Percentiles rank a stretch among this genome's conserved stretches.
Conservation (phyloP, 2,329 filamentous ascomycete genomes). For the Pleurostoma richardsiae region DNA sequence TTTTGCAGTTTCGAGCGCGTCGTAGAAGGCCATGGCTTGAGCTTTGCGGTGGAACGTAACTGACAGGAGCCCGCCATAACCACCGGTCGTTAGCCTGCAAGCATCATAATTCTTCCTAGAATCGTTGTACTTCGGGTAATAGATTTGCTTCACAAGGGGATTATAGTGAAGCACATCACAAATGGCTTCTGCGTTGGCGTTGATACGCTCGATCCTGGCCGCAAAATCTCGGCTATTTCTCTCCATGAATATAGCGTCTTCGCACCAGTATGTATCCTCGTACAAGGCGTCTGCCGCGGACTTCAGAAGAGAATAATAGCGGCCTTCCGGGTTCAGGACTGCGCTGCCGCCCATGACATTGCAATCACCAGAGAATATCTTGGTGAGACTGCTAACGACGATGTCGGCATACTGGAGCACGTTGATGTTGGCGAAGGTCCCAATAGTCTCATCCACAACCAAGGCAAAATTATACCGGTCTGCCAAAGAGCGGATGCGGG, state of each 20-base stretch:
- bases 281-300: conserved; percentile 58
- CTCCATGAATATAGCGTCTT: conserved; percentile 93
- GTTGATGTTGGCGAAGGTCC: conserved; percentile 93
- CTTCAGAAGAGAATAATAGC: conserved; percentile 68
- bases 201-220: conserved; percentile 76
- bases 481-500: conserved; percentile 73
- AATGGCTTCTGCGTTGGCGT: conserved; percentile 78
- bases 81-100: conserved; percentile 67
- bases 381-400: conserved; percentile 91
- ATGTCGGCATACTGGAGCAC: conserved; percentile 86
- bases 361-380: conserved; percentile 94
- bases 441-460: conserved; percentile 93
- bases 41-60: conserved; percentile 68
- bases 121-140: conserved; percentile 78
- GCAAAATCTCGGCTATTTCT: conserved; percentile 92
- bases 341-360: conserved; percentile 94
- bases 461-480: conserved; percentile 83
- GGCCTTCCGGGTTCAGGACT: conserved; percentile 60
- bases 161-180: conserved; percentile 63
- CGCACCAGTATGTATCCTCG: conserved; percentile 90
- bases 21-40: conserved; percentile 78
- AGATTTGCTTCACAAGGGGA: conserved; percentile 66
- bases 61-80: conserved; percentile 87
- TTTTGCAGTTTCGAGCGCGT: conserved; percentile 81
- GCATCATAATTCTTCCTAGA: conserved; percentile 72